phyloP scores from a whole-genome alignment of 2,329 filamentous ascomycete species.

The Microdochium paspali region DNA sequence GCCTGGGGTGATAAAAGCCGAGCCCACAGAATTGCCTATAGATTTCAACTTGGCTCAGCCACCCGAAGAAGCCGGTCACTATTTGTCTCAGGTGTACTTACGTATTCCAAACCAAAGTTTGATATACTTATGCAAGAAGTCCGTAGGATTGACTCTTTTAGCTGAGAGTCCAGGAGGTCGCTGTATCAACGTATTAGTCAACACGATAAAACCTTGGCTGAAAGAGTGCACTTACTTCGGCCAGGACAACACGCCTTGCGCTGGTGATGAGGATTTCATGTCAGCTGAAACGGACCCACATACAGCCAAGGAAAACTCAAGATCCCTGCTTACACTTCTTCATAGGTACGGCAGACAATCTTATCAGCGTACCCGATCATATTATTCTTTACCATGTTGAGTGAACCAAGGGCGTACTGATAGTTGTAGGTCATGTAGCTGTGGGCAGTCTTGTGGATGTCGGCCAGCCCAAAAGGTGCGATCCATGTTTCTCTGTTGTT shows the following conservation, averaged over 20 bases:
- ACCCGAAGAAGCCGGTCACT: too few species aligned
- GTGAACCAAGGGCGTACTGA: constrained; percentile 9
- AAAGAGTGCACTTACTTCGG: neutral
- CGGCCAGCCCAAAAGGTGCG: constrained; percentile 28
- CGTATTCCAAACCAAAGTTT: constrained; percentile 36
- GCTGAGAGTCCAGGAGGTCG: neutral
- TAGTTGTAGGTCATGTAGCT: constrained; percentile 26
- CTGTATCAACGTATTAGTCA: neutral
- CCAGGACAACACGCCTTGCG: neutral
- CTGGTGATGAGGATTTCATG: neutral
- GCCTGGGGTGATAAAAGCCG: constrained; percentile 27
- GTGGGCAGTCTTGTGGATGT: constrained; percentile 22
- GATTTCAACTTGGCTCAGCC: constrained; percentile 1
- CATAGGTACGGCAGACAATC: neutral
- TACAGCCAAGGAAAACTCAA: neutral
- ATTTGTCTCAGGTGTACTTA: constrained; percentile 17
- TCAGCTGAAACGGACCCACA: neutral
- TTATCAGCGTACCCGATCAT: neutral
- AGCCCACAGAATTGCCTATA: constrained; percentile 34
- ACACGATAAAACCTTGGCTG: neutral
- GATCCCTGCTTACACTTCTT: neutral
- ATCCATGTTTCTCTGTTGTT: constrained; percentile 18
- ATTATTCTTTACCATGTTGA: constrained; percentile 15
- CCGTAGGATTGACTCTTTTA: neutral
- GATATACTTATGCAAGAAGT: constrained; percentile 30